Evolutionary conservation across 2,329 filamentous ascomycete species (phyloP).

Genomic region (Scopulariopsis brevicaulis): DNA sequence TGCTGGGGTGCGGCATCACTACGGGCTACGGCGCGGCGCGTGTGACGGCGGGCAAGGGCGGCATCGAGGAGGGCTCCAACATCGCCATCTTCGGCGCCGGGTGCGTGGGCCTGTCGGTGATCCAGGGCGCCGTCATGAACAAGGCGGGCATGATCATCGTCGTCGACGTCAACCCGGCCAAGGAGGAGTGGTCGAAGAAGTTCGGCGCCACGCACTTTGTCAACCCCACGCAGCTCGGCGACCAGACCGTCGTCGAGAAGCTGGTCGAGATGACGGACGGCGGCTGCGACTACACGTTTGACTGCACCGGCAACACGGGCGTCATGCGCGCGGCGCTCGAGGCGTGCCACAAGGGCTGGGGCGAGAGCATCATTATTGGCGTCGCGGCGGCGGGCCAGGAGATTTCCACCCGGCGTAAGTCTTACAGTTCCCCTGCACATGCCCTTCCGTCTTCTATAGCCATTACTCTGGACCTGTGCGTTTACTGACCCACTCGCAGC

Average conservation of each 20-base stretch:
- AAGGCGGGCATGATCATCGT: slow-evolving; percentile 69
- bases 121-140: slow-evolving; percentile 84
- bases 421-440: slow-evolving; percentile 1
- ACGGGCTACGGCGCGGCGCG: slow-evolving; percentile 94
- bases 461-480: not conserved
- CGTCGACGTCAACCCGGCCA: slow-evolving; percentile 68
- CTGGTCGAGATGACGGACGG: slow-evolving; percentile 97
- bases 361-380: slow-evolving; percentile 94
- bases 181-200: slow-evolving; percentile 86
- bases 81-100: slow-evolving; percentile 91
- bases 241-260: slow-evolving; percentile 79
- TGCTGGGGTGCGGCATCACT: slow-evolving; percentile 96
- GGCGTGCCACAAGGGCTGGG: slow-evolving; percentile 99
- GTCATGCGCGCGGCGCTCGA: slow-evolving; percentile 95
- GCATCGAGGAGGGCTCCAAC: slow-evolving; percentile 80
- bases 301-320: slow-evolving; percentile 93
- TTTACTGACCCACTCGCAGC: slow-evolving; percentile 38
- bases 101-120: slow-evolving; percentile 89
- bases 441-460: not conserved
- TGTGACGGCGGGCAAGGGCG: slow-evolving; percentile 58
- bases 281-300: slow-evolving; percentile 97
- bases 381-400: slow-evolving; percentile 94
- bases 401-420: slow-evolving; percentile 84
- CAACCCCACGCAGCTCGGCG: slow-evolving; percentile 72
- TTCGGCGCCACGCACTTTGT: slow-evolving; percentile 97